Conservation (phyloP, 208 protist genomes). For the Crithidia expoeki region DNA sequence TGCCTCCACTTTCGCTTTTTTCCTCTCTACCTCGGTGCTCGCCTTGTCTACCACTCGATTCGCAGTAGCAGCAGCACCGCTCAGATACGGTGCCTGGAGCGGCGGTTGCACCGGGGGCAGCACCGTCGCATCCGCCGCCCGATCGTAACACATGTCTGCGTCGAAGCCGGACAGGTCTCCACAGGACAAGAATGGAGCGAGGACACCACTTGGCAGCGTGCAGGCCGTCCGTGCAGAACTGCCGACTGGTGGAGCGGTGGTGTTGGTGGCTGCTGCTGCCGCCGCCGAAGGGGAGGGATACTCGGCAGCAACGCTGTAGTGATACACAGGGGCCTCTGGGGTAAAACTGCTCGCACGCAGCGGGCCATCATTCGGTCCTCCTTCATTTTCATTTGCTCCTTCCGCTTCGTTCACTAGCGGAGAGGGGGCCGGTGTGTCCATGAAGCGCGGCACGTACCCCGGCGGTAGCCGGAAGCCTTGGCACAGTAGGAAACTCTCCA, state of each 20-base stretch:
- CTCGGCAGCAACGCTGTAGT: background rate
- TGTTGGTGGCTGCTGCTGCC: too few species aligned
- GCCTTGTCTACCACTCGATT: background rate
- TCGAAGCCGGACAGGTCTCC: conserved; percentile 96
- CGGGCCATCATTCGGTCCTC: background rate
- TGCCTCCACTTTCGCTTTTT: conserved; percentile 16
- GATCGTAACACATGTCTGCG: conserved; percentile 90
- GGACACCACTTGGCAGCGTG: conserved; percentile 15
- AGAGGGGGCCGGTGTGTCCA: background rate
- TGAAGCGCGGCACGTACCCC: conserved; percentile 76
- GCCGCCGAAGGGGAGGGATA: background rate
- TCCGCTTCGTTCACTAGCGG: background rate
- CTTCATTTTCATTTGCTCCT: background rate
- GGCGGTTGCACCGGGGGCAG: conserved; percentile 78
- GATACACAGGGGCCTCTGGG: conserved; percentile 11
- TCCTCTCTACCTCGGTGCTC: background rate
- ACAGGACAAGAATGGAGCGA: conserved; percentile 97
- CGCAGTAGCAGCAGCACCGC: conserved; percentile 7
- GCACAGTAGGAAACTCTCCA: conserved; percentile 97
- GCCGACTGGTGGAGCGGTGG: background rate
- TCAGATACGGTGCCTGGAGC: conserved; percentile 75
- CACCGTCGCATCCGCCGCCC: conserved; percentile 33
- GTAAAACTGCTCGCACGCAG: conserved; percentile 19
- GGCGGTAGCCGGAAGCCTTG: conserved; percentile 90
- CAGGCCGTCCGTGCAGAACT: background rate